Base-by-base conservation (phyloP, 2,329 filamentous ascomycete species). In the Claviceps sp. region DNA sequence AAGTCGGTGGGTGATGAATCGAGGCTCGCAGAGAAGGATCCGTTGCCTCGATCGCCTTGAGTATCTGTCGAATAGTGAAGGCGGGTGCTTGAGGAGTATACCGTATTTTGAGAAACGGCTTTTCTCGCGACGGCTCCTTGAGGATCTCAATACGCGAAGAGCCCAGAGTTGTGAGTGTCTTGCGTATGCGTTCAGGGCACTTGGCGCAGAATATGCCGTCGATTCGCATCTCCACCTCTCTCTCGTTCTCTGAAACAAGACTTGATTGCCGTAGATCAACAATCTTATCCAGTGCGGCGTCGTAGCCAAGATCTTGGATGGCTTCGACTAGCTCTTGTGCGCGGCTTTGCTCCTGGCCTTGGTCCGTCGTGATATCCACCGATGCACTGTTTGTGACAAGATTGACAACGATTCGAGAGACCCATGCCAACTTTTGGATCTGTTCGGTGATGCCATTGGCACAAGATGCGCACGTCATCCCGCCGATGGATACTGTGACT, bases 1-100 rank as follows among this genome's bases (percentile, higher is more conserved):
- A 76, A 0, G 84, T 89, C 0, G 86, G 87, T 0, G 87, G 84
- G 56, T 91, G 87, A 62, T 89, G 84, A 13, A 96, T 78, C 2
- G 77, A 81, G 1, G 84, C 79, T 26, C 70, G 71, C 55, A 95
- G 85, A 0, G 73, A 77, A 1, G 76, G 69, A 59, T 95, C 85
- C 5, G 79, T 74, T 5, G 75, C 74, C 51, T 80, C 73, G 49
- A 96, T 85, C 1, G 79, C 75, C 13, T 72, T 69, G 13, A 94
- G 70, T 43, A 96, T 87, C 7, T 79, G 76, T 48, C 91, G 79
- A 57, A 95, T 78, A 0, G 87, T 95, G 60, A 95, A 79, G 1
- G 59, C 62, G 0, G 88, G 86, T 3, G 81, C 73, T 2, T 77
- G 64, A 0, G 90, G 88, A 0, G 71, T 71, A 61, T 96, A 96